Evolutionary conservation across 2,329 filamentous ascomycete genomes (phyloP).

Genomic region (Leptoxyphium fumago): DNA sequence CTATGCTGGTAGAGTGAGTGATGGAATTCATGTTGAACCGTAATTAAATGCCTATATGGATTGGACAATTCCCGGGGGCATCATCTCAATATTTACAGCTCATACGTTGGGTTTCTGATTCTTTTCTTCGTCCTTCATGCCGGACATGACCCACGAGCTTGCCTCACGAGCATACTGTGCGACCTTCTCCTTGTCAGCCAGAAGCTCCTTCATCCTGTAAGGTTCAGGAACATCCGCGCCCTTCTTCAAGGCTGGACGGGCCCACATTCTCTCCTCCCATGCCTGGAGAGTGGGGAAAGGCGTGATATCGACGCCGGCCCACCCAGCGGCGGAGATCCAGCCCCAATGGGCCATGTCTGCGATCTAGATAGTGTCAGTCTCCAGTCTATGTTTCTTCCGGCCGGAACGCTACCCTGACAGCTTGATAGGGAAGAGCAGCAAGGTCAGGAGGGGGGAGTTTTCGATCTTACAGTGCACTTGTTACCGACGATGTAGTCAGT

Average conservation of each 20-base stretch:
- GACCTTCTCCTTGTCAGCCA: conserved; percentile 42
- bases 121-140: conserved; percentile 53
- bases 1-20: too few relatives aligned
- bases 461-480: conserved; percentile 35
- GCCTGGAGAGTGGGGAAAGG: conserved; percentile 63
- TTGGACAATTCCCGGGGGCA: background rate
- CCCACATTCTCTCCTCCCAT: conserved; percentile 60
- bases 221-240: conserved; percentile 57
- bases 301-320: conserved; percentile 52
- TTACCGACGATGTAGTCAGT: conserved; percentile 46
- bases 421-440: background rate
- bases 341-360: conserved; percentile 69
- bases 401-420: background rate
- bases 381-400: too few relatives aligned
- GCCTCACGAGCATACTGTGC: conserved; percentile 40
- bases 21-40: background rate
- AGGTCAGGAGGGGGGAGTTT: too few relatives aligned
- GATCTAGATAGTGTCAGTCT: conserved; percentile 18
- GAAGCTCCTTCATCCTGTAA: conserved; percentile 46
- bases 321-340: conserved; percentile 49
- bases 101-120: conserved; percentile 14
- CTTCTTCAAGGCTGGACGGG: conserved; percentile 58
- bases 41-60: background rate
- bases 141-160: conserved; percentile 50
- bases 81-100: background rate